Base-by-base conservation (phyloP, 1,284 basidiomycete genomes). In the Sanghuangporus weigelae region DNA sequence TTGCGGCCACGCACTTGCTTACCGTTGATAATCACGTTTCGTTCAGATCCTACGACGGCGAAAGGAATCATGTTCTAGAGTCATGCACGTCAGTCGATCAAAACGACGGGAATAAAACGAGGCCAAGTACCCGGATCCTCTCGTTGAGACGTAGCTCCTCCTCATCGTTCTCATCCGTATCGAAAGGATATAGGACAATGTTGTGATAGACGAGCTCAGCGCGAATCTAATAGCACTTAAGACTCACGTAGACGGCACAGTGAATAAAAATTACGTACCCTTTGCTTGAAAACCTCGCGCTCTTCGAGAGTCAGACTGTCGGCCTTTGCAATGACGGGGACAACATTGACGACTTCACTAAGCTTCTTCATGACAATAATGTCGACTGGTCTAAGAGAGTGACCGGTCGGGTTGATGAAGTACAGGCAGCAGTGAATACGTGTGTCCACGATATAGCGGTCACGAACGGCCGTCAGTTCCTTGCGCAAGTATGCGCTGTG, bases 281-380 rank as follows among this genome's bases (percentile, higher is more conserved):
- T 90, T 72, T 87, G 82, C 84, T 98, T 99, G 86, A 99, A 99
- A 26, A 83, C 79, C 67, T 92, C 91, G 67, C 95, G 82, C 81
- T 99, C 97, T 69, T 97, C 95, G 67, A 95, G 76, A 0, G 96
- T 98, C 77, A 99, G 81, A 68, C 89, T 91, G 77, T 99, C 96
- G n/a, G 93, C 85, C 84, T 99, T 99, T 71, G 97, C 96, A 73
- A 99, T 98, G 66, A 99, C 92, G 12, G 96, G 97, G 6, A 99
- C 96, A 56, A 99, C 96, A 72, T 99, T 99, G 77, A 98, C 96
- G 46, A 99, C 96, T 75, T 99, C 96, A 74, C 90, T 91, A 62
- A 99, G 82, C 82, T 98, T 98, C 84, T 98, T 98, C 89, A 99
- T 95, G 68, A 99, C 96, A 69, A 95, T 95, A 57, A 98, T 90